These are phyloP conservation scores for Bipolaris gigantea DNA, from an alignment of 2,329 filamentous ascomycete genomes.

Conservation along the genomic window DNA sequence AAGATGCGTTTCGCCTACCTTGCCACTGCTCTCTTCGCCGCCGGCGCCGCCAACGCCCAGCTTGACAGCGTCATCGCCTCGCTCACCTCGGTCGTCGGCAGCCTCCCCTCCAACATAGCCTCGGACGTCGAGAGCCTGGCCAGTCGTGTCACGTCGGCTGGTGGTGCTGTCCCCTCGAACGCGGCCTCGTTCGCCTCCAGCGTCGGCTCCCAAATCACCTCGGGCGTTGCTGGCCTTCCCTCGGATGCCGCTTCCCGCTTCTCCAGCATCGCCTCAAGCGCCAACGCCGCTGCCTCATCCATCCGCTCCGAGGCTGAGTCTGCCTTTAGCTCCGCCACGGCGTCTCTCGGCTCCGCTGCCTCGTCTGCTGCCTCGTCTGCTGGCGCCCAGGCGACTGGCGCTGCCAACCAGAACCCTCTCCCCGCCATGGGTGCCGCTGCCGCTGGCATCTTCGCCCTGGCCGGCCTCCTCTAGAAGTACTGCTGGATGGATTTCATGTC, in stretches of 20 bases:
- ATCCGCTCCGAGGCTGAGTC: constrained; percentile 18
- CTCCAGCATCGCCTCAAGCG: constrained; percentile 12
- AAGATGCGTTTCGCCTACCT: constrained; percentile 44
- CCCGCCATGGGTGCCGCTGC: constrained; percentile 38
- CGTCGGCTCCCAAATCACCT: constrained; percentile 14
- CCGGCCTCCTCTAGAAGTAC: constrained; percentile 41
- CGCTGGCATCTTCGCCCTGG: constrained; percentile 36
- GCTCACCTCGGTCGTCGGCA: constrained; percentile 17
- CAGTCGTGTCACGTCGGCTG: constrained; percentile 16
- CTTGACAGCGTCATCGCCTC: constrained; percentile 25
- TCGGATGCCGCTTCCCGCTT: constrained; percentile 8
- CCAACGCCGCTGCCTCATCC: constrained; percentile 17
- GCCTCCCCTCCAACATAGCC: constrained; percentile 13
- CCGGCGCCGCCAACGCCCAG: constrained; percentile 36
- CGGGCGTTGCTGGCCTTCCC: neutral
- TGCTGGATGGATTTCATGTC: neutral
- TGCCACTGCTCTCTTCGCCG: constrained; percentile 33
- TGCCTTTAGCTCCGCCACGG: constrained; percentile 4
- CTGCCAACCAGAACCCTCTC: constrained; percentile 28
- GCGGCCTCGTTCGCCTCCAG: constrained; percentile 16
- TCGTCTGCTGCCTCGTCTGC: constrained; percentile 11
- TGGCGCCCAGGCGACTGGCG: constrained; percentile 16
- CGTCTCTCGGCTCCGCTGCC: neutral
- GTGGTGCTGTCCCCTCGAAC: constrained; percentile 14
- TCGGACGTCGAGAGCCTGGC: constrained; percentile 16